A percentile compares a stretch with the other conserved stretches of the same genome.
phyloP scores from a whole-genome alignment of 176 grass and related monocot species.

The Carex myosuroides region DNA sequence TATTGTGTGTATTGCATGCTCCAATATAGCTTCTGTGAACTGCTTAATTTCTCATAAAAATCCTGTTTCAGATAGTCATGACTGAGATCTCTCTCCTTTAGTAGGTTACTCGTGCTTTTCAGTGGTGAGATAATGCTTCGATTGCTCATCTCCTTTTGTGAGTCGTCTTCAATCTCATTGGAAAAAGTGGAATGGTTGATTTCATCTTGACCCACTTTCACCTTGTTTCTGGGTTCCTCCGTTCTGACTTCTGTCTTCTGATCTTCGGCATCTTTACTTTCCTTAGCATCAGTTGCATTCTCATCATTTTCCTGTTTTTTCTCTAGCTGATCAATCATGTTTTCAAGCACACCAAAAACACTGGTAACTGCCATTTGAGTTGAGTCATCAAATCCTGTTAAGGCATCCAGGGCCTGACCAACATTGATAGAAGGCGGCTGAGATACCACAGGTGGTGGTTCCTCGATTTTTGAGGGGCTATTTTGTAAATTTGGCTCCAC shows the following conservation, averaged over 20 bases:
- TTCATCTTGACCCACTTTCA: conserved; percentile 4
- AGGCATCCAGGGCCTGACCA: conserved; percentile 76
- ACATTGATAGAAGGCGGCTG: conserved; percentile 48
- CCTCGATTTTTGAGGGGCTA: conserved; percentile 37
- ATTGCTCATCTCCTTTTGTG: conserved; percentile 18
- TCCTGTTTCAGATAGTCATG: conserved; percentile 29
- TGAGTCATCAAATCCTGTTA: conserved; percentile 96
- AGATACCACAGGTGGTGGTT: conserved; percentile 19
- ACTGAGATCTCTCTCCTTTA: conserved; percentile 22
- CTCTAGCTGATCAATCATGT: conserved; percentile 82
- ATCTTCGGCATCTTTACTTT: background rate
- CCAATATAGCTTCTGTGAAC: conserved; percentile 39
- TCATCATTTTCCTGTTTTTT: conserved; percentile 45
- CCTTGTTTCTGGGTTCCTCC: background rate
- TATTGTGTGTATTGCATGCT: conserved; percentile 51
- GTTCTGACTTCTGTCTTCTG: conserved; percentile 10
- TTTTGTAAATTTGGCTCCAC: conserved; percentile 44
- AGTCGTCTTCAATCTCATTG: conserved; percentile 2
- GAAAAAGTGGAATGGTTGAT: background rate
- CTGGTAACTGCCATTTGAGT: conserved; percentile 93
- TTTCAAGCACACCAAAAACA: conserved; percentile 89
- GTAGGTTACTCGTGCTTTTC: conserved; percentile 23
- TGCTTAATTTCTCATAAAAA: conserved; percentile 14
- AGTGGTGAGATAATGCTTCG: conserved; percentile 34
- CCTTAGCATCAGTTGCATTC: background rate